Percentiles rank a stretch among this genome's conserved stretches.
phyloP scores from a whole-genome alignment of 2,329 filamentous ascomycete species.

The Furcasterigmium furcatum region DNA sequence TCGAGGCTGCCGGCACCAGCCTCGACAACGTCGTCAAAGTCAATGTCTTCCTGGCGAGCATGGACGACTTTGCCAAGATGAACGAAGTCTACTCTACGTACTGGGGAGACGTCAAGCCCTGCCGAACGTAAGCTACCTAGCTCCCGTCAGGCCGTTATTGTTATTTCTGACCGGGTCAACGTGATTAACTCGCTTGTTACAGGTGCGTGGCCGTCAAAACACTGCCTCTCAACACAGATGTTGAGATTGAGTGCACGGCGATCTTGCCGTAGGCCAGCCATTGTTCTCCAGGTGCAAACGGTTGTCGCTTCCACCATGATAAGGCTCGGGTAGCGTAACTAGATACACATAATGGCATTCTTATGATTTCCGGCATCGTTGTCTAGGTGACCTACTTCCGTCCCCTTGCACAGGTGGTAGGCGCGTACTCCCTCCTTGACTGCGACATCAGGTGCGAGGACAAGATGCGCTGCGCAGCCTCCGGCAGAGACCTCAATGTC shows the following conservation, averaged over 20 bases:
- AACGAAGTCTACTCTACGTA: conserved; percentile 70
- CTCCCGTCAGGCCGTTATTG: conserved; percentile 37
- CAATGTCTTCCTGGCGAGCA: conserved; percentile 68
- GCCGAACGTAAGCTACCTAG: no score
- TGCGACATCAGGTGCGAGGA: no score
- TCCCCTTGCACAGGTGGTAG: no score
- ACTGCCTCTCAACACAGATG: conserved; percentile 24
- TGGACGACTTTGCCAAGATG: conserved; percentile 73
- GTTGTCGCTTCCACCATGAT: no score
- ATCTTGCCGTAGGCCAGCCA: conserved; percentile 16
- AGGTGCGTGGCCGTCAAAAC: conserved; percentile 30
- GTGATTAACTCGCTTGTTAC: conserved; percentile 64
- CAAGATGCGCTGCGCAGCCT: no score
- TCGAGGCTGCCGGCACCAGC: conserved; percentile 64
- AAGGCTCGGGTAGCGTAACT: no score
- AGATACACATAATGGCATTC: no score
- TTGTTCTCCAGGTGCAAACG: not conserved
- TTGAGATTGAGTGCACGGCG: no score
- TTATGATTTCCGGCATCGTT: no score
- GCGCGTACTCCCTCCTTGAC: no score
- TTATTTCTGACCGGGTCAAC: conserved; percentile 66
- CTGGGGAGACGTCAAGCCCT: conserved; percentile 53
- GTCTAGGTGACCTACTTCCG: no score
- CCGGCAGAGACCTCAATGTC: no score
- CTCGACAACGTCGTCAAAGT: conserved; percentile 69